These are phyloP conservation scores for Tricholoma hemisulphureum DNA, from an alignment of 768 basidiomycete species.

Conservation along the genomic window DNA sequence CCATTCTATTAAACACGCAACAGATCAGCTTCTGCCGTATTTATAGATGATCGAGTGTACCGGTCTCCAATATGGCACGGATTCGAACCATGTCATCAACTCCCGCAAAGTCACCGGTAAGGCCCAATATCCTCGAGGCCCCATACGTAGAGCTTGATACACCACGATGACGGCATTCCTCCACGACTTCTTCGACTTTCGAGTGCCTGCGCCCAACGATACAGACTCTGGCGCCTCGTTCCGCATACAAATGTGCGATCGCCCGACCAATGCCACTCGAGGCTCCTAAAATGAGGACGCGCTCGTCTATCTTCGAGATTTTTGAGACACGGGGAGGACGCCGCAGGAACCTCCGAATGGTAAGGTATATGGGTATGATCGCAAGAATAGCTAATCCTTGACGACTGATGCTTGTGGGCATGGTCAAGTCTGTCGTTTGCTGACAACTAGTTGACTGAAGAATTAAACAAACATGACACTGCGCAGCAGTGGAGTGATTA, in stretches of 20 bases:
- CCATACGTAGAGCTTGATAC: conserved; percentile 13
- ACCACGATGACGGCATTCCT: conserved; percentile 49
- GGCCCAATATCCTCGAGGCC: conserved; percentile 39
- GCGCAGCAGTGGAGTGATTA: neutral
- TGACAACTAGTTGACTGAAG: neutral
- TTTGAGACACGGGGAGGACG: conserved; percentile 12
- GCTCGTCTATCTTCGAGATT: conserved; percentile 42
- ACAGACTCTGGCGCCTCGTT: conserved; percentile 73
- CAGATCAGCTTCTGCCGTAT: neutral
- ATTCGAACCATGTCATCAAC: conserved; percentile 67
- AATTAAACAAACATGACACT: neutral
- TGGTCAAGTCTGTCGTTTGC: neutral
- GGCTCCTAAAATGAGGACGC: conserved; percentile 80
- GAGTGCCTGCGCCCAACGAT: conserved; percentile 65
- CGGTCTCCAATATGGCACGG: conserved; percentile 48
- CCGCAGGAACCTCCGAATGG: conserved; percentile 17
- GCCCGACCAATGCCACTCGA: conserved; percentile 79
- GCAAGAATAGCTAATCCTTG: conserved; percentile 22
- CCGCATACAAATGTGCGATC: conserved; percentile 68
- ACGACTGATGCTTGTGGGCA: conserved; percentile 15
- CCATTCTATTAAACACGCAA: conserved; percentile 57
- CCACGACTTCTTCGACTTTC: conserved; percentile 55
- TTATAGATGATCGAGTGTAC: conserved; percentile 36
- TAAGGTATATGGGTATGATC: conserved; percentile 23
- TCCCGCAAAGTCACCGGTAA: conserved; percentile 62